Percentiles rank a stretch among this genome's conserved stretches.
Conservation (phyloP, 306 rosid genomes). For the Quercus wislizeni region DNA sequence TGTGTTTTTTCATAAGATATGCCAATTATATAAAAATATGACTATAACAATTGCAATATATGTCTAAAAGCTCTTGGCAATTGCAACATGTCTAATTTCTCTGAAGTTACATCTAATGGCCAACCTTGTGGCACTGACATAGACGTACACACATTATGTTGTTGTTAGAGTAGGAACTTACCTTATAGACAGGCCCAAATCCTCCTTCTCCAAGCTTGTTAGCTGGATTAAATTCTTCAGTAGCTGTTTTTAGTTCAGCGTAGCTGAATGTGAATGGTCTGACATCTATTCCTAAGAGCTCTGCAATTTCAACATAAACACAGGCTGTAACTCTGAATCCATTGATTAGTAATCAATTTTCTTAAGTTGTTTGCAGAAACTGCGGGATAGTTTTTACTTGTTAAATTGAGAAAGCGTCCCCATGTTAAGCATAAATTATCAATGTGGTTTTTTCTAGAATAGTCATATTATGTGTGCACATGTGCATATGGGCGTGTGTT, state of each 20-base stretch:
- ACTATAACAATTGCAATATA: neutral
- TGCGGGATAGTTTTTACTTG: too few relatives aligned
- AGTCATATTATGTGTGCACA: too few relatives aligned
- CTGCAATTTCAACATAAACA: neutral
- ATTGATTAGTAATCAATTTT: too few relatives aligned
- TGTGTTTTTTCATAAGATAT: too few relatives aligned
- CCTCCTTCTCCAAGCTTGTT: slow-evolving; percentile 84
- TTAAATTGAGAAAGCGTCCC: too few relatives aligned
- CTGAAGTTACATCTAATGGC: neutral
- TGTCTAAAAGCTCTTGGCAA: neutral
- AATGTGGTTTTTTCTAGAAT: too few relatives aligned
- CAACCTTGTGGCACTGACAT: neutral
- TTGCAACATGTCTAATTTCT: too few relatives aligned
- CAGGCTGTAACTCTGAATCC: too few relatives aligned
- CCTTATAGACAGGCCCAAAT: slow-evolving; percentile 84
- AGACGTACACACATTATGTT: neutral
- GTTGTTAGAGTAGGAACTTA: slow-evolving; percentile 17
- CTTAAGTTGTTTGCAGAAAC: too few relatives aligned
- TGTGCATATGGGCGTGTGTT: too few relatives aligned
- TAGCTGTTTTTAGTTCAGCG: slow-evolving; percentile 55
- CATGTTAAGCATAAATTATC: too few relatives aligned
- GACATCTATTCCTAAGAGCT: slow-evolving; percentile 50
- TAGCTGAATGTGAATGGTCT: slow-evolving; percentile 65
- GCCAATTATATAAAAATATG: too few relatives aligned
- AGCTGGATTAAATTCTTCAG: slow-evolving; percentile 49